These are phyloP conservation scores for Trichoderma breve DNA, from an alignment of 2,329 filamentous ascomycete genomes.

Conservation along the genomic window DNA sequence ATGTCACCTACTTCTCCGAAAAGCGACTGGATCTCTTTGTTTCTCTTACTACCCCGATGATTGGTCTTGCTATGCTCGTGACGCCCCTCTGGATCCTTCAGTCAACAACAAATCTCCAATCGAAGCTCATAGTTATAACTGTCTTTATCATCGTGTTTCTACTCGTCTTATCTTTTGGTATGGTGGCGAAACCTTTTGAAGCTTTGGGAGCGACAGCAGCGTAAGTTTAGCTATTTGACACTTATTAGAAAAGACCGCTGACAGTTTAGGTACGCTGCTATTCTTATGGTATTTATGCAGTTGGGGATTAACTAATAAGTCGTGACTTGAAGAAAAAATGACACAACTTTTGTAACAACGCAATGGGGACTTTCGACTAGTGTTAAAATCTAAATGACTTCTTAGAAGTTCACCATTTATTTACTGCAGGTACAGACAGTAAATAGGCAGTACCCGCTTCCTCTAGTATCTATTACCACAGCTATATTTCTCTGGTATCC, in stretches of 20 bases:
- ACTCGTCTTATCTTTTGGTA: not conserved
- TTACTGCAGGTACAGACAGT: no score
- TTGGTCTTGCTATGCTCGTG: not conserved
- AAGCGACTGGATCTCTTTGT: not conserved
- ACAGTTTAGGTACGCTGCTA: not conserved
- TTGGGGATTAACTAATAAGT: not conserved
- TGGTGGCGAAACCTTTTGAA: not conserved
- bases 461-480: no score
- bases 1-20: not conserved
- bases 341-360: no score
- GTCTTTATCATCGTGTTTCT: not conserved
- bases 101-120: not conserved
- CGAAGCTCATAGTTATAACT: not conserved
- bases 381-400: no score
- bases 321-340: not conserved
- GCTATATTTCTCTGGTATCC: no score
- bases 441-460: no score
- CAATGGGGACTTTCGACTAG: no score
- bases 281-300: not conserved
- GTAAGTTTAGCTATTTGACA: not conserved
- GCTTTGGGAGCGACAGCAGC: not conserved
- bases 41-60: not conserved
- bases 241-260: not conserved
- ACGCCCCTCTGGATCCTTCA: not conserved
- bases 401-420: no score